Percentiles rank a stretch among this genome's conserved stretches.
These are phyloP conservation scores for Alliaria petiolata DNA, from an alignment of 345 rosid species.

Conservation along the genomic window DNA sequence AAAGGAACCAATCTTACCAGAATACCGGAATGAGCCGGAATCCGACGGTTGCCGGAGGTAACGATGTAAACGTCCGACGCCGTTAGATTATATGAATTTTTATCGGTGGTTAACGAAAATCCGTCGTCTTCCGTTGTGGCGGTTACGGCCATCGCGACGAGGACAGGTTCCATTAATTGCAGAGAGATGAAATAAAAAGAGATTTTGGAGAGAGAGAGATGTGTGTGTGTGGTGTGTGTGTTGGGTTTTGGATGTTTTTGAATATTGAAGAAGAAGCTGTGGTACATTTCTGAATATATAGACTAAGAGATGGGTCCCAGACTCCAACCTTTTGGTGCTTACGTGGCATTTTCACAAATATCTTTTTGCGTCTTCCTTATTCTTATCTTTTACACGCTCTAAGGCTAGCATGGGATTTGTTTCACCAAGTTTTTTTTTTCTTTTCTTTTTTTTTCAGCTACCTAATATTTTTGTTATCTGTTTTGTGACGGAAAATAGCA, in stretches of 20 bases:
- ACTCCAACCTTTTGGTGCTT: not conserved
- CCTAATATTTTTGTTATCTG: not conserved
- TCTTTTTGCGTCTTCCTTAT: not conserved
- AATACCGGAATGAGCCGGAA: slow-evolving; percentile 65
- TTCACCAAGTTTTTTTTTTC: not conserved
- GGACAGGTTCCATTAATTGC: slow-evolving; percentile 17
- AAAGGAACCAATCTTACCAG: slow-evolving; percentile 41
- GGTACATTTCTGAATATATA: slow-evolving; percentile 8
- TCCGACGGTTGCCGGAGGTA: slow-evolving; percentile 65
- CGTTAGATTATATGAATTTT: not conserved
- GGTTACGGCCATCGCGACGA: slow-evolving; percentile 5
- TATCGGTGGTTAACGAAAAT: slow-evolving; percentile 26
- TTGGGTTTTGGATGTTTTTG: not conserved
- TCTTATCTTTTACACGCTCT: slow-evolving; percentile 11
- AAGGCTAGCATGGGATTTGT: not conserved
- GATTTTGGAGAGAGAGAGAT: not conserved
- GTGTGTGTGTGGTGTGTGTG: not conserved
- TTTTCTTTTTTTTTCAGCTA: not conserved
- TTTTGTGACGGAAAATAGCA: not conserved
- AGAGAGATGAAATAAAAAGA: not conserved
- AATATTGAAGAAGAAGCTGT: not conserved
- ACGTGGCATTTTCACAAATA: slow-evolving; percentile 14
- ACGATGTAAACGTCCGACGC: slow-evolving; percentile 56
- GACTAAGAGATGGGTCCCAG: not conserved
- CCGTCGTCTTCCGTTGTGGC: slow-evolving; percentile 4